Percentiles rank a stretch among this genome's conserved stretches.
These are phyloP conservation scores for Hysterium pulicare DNA, from an alignment of 2,329 filamentous ascomycete species.

Conservation along the genomic window DNA sequence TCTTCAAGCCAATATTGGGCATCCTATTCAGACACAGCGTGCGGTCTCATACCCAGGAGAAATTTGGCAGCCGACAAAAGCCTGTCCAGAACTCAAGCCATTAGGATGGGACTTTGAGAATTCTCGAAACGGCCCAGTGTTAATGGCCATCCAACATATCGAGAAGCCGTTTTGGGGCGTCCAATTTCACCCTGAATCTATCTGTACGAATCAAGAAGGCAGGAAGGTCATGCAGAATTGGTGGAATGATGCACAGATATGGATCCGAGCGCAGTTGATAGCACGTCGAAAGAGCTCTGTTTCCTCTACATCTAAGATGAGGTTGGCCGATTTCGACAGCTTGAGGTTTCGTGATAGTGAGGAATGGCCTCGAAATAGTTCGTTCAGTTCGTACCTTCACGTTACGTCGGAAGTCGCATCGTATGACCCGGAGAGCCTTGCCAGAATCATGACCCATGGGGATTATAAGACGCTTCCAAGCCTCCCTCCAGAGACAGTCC, in stretches of 20 bases:
- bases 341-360: not conserved
- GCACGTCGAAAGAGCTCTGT: not conserved
- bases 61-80: constrained; percentile 38
- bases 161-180: constrained; percentile 76
- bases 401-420: not conserved
- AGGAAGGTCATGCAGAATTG: constrained; percentile 67
- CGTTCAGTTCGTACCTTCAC: no score
- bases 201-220: constrained; percentile 71
- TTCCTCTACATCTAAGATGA: not conserved
- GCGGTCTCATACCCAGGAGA: constrained; percentile 36
- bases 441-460: not conserved
- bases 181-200: constrained; percentile 88
- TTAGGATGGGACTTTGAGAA: constrained; percentile 49
- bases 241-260: constrained; percentile 64
- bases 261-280: constrained; percentile 36
- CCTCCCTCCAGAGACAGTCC: constrained; percentile 26
- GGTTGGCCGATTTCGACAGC: not conserved
- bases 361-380: not conserved
- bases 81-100: constrained; percentile 39
- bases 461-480: constrained; percentile 11
- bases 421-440: not conserved
- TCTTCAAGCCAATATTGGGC: constrained; percentile 46
- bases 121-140: constrained; percentile 51
- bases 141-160: constrained; percentile 74
- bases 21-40: constrained; percentile 23